Percentiles rank a stretch among this genome's conserved stretches.
These are phyloP conservation scores for Aphanoascus verrucosus DNA, from an alignment of 2,329 filamentous ascomycete genomes.

Conservation along the genomic window DNA sequence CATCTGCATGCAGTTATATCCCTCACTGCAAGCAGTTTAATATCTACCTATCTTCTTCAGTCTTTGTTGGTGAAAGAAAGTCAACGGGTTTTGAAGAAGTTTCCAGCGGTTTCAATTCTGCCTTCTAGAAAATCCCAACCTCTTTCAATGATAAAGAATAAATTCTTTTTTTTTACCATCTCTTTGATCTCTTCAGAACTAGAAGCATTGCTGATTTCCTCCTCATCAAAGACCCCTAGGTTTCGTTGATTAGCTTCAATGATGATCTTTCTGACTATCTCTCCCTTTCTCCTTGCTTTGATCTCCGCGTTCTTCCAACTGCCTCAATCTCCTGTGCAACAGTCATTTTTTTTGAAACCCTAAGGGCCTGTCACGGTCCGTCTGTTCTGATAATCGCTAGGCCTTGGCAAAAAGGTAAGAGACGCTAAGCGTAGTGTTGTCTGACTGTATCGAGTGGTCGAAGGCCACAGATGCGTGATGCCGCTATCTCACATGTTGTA, in stretches of 20 bases:
- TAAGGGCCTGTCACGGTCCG: neutral
- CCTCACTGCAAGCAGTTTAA: constrained; percentile 1
- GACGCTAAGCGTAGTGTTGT: neutral
- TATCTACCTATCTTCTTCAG: neutral
- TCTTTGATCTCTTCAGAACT: constrained; percentile 1
- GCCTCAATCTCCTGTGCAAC: neutral
- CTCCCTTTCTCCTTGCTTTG: neutral
- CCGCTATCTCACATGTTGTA: too few relatives aligned
- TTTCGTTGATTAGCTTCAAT: neutral
- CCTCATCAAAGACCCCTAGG: neutral
- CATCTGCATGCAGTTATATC: constrained; percentile 1
- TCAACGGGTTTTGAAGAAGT: constrained; percentile 1
- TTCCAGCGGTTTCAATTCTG: constrained; percentile 1
- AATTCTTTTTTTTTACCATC: constrained; percentile 2
- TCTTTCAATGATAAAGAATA: constrained; percentile 1
- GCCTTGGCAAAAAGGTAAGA: neutral
- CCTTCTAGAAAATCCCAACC: constrained; percentile 4
- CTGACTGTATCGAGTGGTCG: neutral
- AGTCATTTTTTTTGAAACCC: neutral
- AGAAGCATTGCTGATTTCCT: constrained; percentile 2
- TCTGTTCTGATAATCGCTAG: neutral
- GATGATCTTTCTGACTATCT: neutral
- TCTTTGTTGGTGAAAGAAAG: constrained; percentile 1
- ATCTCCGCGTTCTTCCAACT: neutral
- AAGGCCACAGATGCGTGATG: neutral